Percentiles rank a stretch among this genome's conserved stretches.
phyloP scores from a whole-genome alignment of 2,329 filamentous ascomycete genomes.

The Ophiosphaerella korrae region DNA sequence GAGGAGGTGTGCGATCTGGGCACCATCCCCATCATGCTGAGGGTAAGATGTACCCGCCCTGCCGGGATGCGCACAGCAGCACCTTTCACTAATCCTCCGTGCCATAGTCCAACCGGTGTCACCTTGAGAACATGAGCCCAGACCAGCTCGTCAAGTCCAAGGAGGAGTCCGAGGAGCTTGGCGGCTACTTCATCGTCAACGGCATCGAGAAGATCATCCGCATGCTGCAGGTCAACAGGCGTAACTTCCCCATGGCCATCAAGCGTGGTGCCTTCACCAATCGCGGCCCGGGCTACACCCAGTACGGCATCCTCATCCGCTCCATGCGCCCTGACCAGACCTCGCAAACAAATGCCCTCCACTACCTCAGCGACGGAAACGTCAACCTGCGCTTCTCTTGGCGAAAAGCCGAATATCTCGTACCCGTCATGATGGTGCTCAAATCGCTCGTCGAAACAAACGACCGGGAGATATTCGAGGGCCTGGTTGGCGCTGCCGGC shows the following conservation, averaged over 20 bases:
- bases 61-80: conserved; percentile 17
- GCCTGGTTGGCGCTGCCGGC: conserved; percentile 77
- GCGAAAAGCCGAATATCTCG: conserved; percentile 95
- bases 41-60: conserved; percentile 59
- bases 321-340: conserved; percentile 96
- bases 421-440: conserved; percentile 94
- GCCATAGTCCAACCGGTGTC: conserved; percentile 80
- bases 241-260: conserved; percentile 96
- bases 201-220: conserved; percentile 97
- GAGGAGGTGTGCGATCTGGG: conserved; percentile 86
- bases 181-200: conserved; percentile 97
- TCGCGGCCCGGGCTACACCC: conserved; percentile 84
- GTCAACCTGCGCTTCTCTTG: conserved; percentile 97
- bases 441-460: conserved; percentile 96
- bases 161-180: conserved; percentile 94
- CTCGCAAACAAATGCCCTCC: conserved; percentile 94
- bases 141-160: conserved; percentile 81
- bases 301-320: conserved; percentile 87
- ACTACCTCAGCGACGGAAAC: conserved; percentile 95
- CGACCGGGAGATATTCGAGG: conserved; percentile 93
- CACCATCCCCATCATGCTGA: conserved; percentile 89
- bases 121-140: conserved; percentile 84
- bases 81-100: conserved; percentile 27
- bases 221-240: conserved; percentile 83
- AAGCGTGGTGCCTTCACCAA: conserved; percentile 87